Percentiles rank a stretch among this genome's conserved stretches.
These are phyloP conservation scores for Tetragonia tetragonoides DNA, from an alignment of 148 eudicot genomes.

Conservation along the genomic window DNA sequence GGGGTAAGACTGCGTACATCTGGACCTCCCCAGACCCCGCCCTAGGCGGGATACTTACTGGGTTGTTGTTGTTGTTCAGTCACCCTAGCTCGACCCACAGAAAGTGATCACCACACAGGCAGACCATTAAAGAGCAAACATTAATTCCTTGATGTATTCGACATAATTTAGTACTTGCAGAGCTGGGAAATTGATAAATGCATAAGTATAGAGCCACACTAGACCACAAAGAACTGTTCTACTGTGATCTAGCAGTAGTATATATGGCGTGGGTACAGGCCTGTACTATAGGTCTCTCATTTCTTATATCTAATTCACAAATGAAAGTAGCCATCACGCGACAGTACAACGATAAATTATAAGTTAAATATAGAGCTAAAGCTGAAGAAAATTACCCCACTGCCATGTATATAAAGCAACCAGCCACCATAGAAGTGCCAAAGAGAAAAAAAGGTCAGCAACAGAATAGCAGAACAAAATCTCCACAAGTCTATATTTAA, in stretches of 20 bases:
- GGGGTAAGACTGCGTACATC: no score
- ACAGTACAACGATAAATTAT: neutral
- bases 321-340: neutral
- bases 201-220: no score
- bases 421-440: slow-evolving; percentile 40
- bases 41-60: no score
- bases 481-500: slow-evolving; percentile 12
- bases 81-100: no score
- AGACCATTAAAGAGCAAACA: neutral
- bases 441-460: slow-evolving; percentile 39
- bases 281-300: neutral
- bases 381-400: slow-evolving; percentile 85
- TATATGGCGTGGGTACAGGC: neutral
- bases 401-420: slow-evolving; percentile 33
- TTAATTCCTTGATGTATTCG: neutral
- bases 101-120: neutral
- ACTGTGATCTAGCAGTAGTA: neutral
- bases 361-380: neutral
- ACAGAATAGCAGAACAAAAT: slow-evolving; percentile 13
- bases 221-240: neutral
- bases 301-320: neutral
- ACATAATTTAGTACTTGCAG: neutral
- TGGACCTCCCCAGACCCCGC: no score
- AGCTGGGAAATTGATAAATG: no score
- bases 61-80: no score